Evolutionary conservation across 2,329 filamentous ascomycete genomes (phyloP), one percentile per base, ranked within the genome.

Genomic region (Capronia americana): DNA sequence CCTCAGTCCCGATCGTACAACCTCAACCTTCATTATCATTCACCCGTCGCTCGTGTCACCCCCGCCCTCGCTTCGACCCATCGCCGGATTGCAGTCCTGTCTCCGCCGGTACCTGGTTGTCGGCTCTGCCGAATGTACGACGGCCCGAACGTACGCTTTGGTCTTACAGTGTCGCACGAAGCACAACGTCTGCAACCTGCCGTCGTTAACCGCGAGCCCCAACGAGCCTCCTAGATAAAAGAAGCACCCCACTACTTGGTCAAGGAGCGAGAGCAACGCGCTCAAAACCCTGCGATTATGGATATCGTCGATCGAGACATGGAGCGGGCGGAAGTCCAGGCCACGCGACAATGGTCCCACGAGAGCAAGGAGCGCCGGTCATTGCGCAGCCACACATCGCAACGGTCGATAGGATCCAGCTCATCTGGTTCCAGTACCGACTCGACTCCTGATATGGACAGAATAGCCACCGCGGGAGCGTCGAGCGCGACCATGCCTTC

Each of bases 281-380:
- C 17, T 24, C 17, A 11, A 17, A 44, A 51, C 14, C 24, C 32
- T 48, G 62, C 51, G 57, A 72, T 61, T 53, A 80, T 80, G 79
- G 77, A 80, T 71, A 65, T 73, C 34, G 70, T 77, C 50, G 74
- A 77, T 64, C 71, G 74, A 59, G 77, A 79, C 56, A 46, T 78
- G 56, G 75, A 80, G 64, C 77, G 78, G 69, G 78, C 76, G 3
- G 75, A 77, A 67, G 48, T 73, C n/a, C 69, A 75, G 59, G 73
- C 74, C 50, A 71, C 68, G 30, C 70, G 68, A 56, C 63, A 68
- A 23, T 66, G 58, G 34, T 72, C 70, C 23, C 66, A 71, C 26
- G 58, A 66, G 28, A 67, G 64, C 63, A 68, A 67, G 41, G 69
- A 70, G 30, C 61, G 70, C 24, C 66, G 64, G 63, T 67, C 68